phyloP scores from a whole-genome alignment of 2,329 filamentous ascomycete species.

The Neoscytalidium dimidiatum region DNA sequence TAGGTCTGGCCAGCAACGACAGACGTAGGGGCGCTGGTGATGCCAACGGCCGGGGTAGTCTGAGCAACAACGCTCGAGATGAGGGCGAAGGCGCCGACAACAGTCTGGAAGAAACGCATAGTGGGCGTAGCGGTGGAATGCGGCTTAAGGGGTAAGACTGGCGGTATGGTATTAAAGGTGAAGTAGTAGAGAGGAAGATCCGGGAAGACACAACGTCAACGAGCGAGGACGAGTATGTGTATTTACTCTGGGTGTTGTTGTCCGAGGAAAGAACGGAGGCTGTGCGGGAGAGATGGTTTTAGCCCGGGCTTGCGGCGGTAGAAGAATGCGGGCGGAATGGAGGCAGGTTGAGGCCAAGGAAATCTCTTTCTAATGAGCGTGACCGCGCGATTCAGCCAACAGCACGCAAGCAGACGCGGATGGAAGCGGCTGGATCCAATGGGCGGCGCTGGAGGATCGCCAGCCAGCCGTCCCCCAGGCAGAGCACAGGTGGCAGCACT shows the following conservation, averaged over 20 bases:
- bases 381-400: constrained; percentile 11
- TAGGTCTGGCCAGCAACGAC: constrained; percentile 52
- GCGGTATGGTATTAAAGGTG: neutral
- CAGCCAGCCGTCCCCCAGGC: constrained; percentile 10
- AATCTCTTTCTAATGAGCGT: constrained; percentile 15
- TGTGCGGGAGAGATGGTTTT: neutral
- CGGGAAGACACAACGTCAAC: neutral
- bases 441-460: neutral
- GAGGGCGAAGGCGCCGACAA: constrained; percentile 46
- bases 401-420: neutral
- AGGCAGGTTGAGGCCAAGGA: constrained; percentile 7
- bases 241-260: constrained; percentile 16
- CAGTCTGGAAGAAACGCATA: constrained; percentile 55
- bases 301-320: neutral
- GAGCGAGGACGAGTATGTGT: neutral
- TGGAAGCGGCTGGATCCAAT: neutral
- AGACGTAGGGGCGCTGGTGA: constrained; percentile 54
- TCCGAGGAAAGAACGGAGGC: neutral
- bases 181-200: neutral
- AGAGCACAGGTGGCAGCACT: neutral
- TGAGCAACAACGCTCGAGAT: constrained; percentile 48
- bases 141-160: constrained; percentile 17
- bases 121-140: constrained; percentile 24
- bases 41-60: constrained; percentile 28
- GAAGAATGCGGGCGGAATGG: constrained; percentile 13